Evolutionary conservation across 495 filamentous ascomycete genomes (phyloP).

Genomic region (Xylaria grammica): DNA sequence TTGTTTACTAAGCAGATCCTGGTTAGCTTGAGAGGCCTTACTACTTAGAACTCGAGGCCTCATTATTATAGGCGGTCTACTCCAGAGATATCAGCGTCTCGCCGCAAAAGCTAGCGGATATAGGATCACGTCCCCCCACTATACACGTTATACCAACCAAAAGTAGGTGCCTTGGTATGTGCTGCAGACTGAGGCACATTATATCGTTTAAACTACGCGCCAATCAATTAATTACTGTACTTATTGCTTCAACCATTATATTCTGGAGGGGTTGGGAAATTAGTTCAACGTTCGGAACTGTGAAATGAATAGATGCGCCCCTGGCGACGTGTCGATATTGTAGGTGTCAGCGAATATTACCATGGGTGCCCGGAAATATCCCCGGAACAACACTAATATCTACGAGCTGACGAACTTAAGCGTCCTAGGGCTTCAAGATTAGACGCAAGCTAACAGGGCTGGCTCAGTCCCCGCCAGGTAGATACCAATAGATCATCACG

Average conservation of each 20-base stretch:
- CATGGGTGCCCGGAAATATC: slow-evolving; percentile 1
- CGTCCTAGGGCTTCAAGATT: neutral
- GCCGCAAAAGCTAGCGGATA: neutral
- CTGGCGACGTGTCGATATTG: neutral
- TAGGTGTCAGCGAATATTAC: slow-evolving; percentile 9
- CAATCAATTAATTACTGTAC: neutral
- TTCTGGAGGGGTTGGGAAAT: neutral
- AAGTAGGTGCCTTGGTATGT: neutral
- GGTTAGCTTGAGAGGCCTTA: neutral
- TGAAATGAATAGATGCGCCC: neutral
- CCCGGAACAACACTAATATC: neutral
- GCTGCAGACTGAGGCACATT: neutral
- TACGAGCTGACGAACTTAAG: neutral
- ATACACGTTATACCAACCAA: slow-evolving; percentile 1
- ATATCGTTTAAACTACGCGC: neutral
- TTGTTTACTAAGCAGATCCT: slow-evolving; percentile 1
- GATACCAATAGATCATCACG: neutral
- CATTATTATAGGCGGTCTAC: neutral
- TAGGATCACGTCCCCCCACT: neutral
- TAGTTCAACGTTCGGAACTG: neutral
- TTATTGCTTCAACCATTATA: neutral
- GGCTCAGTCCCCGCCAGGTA: neutral
- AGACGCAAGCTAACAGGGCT: neutral
- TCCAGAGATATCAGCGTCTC: neutral
- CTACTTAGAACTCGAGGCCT: neutral